Conservation (phyloP, 1,139 yeast genomes). For the Lodderomyces metapsilosis region DNA sequence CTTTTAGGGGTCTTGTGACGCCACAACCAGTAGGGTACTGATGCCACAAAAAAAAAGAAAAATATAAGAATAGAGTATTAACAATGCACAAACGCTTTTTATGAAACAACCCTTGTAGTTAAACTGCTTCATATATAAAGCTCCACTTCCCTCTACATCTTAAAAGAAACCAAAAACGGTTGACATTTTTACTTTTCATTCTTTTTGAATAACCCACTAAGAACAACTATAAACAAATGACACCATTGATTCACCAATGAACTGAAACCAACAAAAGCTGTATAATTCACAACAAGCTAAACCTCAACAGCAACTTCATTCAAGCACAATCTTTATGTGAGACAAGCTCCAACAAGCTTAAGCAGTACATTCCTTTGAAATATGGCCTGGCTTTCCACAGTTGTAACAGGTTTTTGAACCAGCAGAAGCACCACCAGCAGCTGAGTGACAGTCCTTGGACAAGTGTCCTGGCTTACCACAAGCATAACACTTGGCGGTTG, state of each 20-base stretch:
- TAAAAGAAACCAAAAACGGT: no score
- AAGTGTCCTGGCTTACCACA: slow-evolving; percentile 91
- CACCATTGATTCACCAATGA: no score
- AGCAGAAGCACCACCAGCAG: slow-evolving; percentile 34
- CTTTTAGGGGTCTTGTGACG: neutral
- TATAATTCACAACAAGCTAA: no score
- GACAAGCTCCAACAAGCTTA: slow-evolving; percentile 7
- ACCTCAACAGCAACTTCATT: no score
- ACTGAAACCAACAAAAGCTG: no score
- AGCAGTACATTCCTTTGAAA: slow-evolving; percentile 34
- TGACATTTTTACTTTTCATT: no score
- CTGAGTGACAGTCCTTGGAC: slow-evolving; percentile 73
- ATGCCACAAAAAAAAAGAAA: neutral
- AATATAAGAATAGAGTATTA: no score
- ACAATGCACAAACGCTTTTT: no score
- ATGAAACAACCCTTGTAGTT: slow-evolving; percentile 2
- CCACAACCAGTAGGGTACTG: neutral
- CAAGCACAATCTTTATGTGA: neutral
- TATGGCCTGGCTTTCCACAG: slow-evolving; percentile 38
- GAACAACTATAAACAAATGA: slow-evolving; percentile 1
- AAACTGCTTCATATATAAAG: neutral
- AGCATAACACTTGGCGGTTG: slow-evolving; percentile 77
- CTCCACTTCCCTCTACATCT: neutral
- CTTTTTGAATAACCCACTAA: neutral
- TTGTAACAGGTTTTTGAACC: slow-evolving; percentile 50